phyloP scores from a whole-genome alignment of 2,329 filamentous ascomycete species.

The Rhexocercosporidium sp. region DNA sequence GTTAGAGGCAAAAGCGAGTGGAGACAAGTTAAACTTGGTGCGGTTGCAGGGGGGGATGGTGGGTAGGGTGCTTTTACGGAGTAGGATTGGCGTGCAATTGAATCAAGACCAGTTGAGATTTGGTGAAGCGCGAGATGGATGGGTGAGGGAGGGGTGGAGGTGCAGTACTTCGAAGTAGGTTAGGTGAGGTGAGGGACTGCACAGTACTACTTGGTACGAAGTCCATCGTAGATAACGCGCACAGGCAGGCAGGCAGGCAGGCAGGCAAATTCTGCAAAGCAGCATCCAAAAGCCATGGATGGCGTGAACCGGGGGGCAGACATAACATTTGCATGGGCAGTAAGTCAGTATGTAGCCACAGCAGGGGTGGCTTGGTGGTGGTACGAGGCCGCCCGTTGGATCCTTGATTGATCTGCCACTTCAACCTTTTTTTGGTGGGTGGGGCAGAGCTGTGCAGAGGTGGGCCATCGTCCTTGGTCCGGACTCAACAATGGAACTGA shows the following conservation, averaged over 20 bases:
- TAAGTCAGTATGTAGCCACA: too few relatives aligned
- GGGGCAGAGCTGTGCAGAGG: too few relatives aligned
- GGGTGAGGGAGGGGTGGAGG: too few relatives aligned
- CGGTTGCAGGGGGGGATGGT: neutral
- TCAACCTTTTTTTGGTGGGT: too few relatives aligned
- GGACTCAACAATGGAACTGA: conserved; percentile 10
- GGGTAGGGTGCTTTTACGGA: too few relatives aligned
- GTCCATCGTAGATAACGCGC: neutral
- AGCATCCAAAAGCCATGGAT: neutral
- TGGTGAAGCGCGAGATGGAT: neutral
- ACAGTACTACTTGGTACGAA: too few relatives aligned
- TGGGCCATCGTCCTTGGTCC: conserved; percentile 8
- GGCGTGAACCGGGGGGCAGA: neutral
- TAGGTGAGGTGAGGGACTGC: too few relatives aligned
- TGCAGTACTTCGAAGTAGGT: too few relatives aligned
- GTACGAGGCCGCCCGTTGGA: too few relatives aligned
- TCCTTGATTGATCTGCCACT: too few relatives aligned
- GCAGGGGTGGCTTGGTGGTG: neutral
- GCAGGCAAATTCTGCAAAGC: neutral
- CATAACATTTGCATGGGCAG: too few relatives aligned
- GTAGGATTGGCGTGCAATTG: too few relatives aligned
- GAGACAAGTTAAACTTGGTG: conserved; percentile 5
- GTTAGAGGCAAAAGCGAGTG: neutral
- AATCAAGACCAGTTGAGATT: neutral
- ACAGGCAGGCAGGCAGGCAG: neutral